Base-by-base conservation (phyloP, 192 early-diverging fungal species). In the Backusella tarrabulga region DNA sequence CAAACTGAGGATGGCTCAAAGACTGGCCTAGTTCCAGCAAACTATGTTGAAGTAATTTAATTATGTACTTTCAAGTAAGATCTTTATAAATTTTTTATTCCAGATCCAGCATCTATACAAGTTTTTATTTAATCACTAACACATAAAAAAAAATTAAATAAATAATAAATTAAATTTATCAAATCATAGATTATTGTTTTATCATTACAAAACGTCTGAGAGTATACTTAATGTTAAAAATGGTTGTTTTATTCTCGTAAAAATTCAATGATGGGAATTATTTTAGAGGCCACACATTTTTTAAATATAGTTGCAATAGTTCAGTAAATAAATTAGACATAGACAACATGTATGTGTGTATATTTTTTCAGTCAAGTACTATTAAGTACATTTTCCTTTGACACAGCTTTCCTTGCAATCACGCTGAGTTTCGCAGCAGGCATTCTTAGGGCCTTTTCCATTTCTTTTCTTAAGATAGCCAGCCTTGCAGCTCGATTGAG, bases 11-110 rank as follows among this genome's bases (percentile, higher is more conserved):
- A 79, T 68, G 84, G 82, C 3, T 40, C 38, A 40, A 34, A 66
- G 17, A 73, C 74, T 8, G 86, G 88, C 34, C 66, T 86, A 76
- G 70, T 89, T 41, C 86, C 88, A 29, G 72, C 86, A 21, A 85
- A 83, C 26, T 89, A 87, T 76, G 77, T 90, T 67, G 83, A 88
- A 81, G 80, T 86, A 21, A 34, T 81, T 72, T 75, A 63, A 67
- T 32, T 34, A 50, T 23, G 12, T 26, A 26, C 23, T 60, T 60
- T 60, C 56, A 60, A 56, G 54, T 56, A 56, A 60, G 56, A 60
- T 26, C 21, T 12, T 60, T 26, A 60, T 60, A 60, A 60, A 60
- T 26, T 12, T 29, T 14, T 60, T 26, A 21, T 14, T 60, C 23
- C n/a, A 26, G 46, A 3, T 21, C 23, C 23, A 26, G 12, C 9